Conservation (phyloP, 345 rosid genomes). For the Adansonia digitata region DNA sequence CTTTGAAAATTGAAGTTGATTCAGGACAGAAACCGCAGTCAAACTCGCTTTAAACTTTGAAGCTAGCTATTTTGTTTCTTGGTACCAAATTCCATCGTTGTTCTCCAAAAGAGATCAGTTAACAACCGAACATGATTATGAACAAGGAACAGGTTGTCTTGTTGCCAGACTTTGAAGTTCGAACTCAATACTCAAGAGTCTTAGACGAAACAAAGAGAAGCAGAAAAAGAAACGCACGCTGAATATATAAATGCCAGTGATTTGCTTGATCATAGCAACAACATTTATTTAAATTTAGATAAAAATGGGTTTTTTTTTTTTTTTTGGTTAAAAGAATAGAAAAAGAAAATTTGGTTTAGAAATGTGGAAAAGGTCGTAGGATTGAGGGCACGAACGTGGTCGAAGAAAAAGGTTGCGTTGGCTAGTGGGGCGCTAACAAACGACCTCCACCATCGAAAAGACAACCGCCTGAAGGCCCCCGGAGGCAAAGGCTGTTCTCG, state of each 20-base stretch:
- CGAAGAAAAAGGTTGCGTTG: no score
- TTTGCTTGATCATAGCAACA: neutral
- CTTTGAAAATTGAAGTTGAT: no score
- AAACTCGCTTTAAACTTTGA: neutral
- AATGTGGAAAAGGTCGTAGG: neutral
- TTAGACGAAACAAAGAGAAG: neutral
- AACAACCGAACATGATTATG: neutral
- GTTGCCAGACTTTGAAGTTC: neutral
- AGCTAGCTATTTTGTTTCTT: neutral
- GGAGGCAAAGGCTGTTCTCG: neutral
- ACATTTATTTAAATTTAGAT: neutral
- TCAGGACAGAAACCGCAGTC: neutral
- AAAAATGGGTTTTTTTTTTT: neutral
- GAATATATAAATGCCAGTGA: neutral
- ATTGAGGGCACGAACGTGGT: neutral
- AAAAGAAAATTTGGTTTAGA: neutral
- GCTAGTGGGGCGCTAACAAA: neutral
- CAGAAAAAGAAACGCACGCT: neutral
- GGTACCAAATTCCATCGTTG: neutral
- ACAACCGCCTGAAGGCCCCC: neutral
- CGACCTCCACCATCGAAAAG: neutral
- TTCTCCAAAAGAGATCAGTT: neutral
- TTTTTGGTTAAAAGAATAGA: no score
- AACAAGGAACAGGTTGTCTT: neutral
- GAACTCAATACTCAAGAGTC: neutral